Conservation (phyloP, 441 rosid species). For the Eruca vesicaria region DNA sequence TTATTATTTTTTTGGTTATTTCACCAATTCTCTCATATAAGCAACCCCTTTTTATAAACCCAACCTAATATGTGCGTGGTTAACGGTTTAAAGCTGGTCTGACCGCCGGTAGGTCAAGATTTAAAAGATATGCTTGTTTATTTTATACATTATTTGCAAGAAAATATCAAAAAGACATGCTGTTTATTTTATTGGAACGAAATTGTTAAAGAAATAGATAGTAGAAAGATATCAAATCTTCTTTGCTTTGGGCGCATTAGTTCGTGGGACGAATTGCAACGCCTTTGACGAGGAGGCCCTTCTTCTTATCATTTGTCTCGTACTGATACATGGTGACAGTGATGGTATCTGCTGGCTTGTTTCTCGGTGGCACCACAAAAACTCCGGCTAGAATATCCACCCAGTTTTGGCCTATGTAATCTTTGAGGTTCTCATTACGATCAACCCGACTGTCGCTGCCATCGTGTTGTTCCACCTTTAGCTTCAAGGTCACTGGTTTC, state of each 20-base stretch:
- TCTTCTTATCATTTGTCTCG: background rate
- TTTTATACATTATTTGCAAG: background rate
- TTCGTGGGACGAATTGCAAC: constrained; percentile 13
- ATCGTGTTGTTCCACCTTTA: constrained; percentile 20
- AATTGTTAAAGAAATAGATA: background rate
- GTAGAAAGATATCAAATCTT: background rate
- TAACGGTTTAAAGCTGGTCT: no score
- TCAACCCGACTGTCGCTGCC: constrained; percentile 11
- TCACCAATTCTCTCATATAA: no score
- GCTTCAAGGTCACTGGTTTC: constrained; percentile 40
- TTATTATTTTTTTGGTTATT: no score
- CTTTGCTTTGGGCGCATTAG: background rate
- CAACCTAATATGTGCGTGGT: no score
- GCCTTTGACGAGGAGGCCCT: constrained; percentile 5
- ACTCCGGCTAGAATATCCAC: constrained; percentile 16
- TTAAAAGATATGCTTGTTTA: no score
- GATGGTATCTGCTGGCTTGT: background rate
- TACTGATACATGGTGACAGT: constrained; percentile 6
- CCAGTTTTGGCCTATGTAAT: constrained; percentile 3
- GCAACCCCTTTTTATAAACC: no score
- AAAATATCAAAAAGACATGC: background rate
- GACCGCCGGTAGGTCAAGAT: no score
- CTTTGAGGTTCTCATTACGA: background rate
- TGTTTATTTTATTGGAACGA: background rate
- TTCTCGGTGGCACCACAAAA: constrained; percentile 1